Evolutionary conservation across 2,329 filamentous ascomycete genomes (phyloP).

Genomic region (Alternaria consortialis): DNA sequence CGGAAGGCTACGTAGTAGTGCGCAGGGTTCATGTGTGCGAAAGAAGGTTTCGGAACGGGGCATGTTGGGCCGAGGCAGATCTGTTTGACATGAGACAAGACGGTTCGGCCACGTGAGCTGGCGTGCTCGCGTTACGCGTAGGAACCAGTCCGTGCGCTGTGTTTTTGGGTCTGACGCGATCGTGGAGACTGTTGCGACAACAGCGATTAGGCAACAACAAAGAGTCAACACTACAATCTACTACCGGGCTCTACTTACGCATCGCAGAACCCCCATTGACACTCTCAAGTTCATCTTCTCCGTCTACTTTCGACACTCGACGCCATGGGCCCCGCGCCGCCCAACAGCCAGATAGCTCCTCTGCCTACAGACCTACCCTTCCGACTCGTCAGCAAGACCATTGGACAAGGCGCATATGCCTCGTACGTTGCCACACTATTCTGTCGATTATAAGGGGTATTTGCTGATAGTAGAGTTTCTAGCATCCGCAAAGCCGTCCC

Average conservation of each 20-base stretch:
- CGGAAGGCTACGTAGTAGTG: background rate
- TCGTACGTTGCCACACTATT: conserved; percentile 63
- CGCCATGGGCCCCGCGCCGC: conserved; percentile 37
- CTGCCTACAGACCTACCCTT: conserved; percentile 88
- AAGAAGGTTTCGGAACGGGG: background rate
- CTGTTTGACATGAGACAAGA: background rate
- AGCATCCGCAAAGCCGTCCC: conserved; percentile 90
- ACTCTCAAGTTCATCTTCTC: background rate
- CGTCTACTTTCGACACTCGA: background rate
- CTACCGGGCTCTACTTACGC: background rate
- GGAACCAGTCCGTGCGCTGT: conserved; percentile 7
- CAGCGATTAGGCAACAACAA: conserved; percentile 2
- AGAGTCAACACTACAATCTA: conserved; percentile 1
- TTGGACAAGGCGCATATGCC: conserved; percentile 95
- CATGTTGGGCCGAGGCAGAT: background rate
- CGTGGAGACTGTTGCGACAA: conserved; percentile 1
- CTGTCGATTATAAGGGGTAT: background rate
- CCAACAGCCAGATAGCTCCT: conserved; percentile 82
- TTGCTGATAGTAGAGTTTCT: background rate
- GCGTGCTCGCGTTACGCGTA: conserved; percentile 14
- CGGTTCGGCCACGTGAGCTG: conserved; percentile 11
- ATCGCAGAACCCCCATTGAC: background rate
- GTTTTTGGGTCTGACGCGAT: conserved; percentile 14
- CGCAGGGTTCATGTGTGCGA: background rate
- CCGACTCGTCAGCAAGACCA: conserved; percentile 93